Evolutionary conservation across 495 filamentous ascomycete species (phyloP).

Genomic region (Hypoxylon fuscum): DNA sequence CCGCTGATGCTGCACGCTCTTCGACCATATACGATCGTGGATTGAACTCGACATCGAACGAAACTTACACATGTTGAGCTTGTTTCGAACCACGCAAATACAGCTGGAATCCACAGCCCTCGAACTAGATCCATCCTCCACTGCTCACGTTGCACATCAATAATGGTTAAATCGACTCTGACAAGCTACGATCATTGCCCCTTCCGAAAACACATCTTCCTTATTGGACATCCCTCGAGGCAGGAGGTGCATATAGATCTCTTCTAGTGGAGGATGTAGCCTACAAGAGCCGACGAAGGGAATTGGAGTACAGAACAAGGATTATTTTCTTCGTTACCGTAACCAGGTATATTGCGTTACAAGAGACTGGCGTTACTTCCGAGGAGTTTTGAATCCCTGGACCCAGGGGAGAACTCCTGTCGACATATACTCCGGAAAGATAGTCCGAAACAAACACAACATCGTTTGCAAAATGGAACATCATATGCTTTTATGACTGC

Average conservation of each 20-base stretch:
- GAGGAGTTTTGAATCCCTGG: not conserved
- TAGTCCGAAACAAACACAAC: not conserved
- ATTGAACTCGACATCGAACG: not conserved
- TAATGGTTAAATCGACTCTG: not conserved
- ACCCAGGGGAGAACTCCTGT: not conserved
- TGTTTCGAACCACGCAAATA: not conserved
- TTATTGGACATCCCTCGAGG: not conserved
- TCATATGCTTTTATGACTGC: too few relatives aligned
- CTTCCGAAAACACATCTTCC: not conserved
- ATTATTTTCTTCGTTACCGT: too few relatives aligned
- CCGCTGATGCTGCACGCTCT: too few relatives aligned
- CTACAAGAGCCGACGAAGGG: not conserved
- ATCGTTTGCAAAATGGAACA: too few relatives aligned
- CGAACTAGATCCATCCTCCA: not conserved
- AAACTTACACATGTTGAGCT: not conserved
- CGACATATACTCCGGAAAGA: constrained; percentile 1
- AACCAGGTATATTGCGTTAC: not conserved
- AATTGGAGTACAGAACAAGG: too few relatives aligned
- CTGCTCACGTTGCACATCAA: not conserved
- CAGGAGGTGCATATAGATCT: not conserved
- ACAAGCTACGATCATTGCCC: not conserved
- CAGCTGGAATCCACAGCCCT: not conserved
- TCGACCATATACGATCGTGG: not conserved
- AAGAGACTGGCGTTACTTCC: not conserved
- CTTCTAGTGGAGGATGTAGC: not conserved